Conservation (phyloP, 306 rosid species). For the Vigna unguiculata region DNA sequence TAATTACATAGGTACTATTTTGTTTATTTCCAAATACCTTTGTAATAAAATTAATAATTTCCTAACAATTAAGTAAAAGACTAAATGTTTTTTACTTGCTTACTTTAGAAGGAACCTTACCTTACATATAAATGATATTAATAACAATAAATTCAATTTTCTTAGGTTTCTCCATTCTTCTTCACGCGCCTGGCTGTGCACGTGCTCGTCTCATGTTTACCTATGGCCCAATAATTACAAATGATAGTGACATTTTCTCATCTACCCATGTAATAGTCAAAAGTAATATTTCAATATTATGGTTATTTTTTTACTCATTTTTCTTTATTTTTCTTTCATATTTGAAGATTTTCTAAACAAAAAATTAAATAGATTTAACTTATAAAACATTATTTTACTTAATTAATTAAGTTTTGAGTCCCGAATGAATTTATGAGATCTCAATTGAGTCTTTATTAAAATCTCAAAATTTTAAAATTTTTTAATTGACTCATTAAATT, state of each 20-base stretch:
- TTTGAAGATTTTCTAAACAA: no score
- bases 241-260: no score
- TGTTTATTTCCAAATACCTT: not conserved
- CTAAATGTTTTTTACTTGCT: not conserved
- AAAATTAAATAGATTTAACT: no score
- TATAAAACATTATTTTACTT: no score
- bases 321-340: no score
- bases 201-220: not conserved
- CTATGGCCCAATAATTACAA: not conserved
- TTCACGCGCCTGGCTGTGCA: not conserved
- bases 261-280: not conserved
- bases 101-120: not conserved
- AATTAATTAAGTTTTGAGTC: no score
- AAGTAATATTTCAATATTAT: no score
- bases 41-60: not conserved
- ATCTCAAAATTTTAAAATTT: no score
- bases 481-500: no score
- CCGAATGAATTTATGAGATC: no score
- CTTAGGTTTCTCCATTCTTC: not conserved
- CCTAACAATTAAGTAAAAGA: not conserved
- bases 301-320: no score
- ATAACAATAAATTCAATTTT: not conserved
- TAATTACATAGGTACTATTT: not conserved
- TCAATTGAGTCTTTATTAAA: no score
- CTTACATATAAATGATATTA: not conserved